phyloP scores from a whole-genome alignment of 2,329 filamentous ascomycete genomes.

The Sporothrix globosa region DNA sequence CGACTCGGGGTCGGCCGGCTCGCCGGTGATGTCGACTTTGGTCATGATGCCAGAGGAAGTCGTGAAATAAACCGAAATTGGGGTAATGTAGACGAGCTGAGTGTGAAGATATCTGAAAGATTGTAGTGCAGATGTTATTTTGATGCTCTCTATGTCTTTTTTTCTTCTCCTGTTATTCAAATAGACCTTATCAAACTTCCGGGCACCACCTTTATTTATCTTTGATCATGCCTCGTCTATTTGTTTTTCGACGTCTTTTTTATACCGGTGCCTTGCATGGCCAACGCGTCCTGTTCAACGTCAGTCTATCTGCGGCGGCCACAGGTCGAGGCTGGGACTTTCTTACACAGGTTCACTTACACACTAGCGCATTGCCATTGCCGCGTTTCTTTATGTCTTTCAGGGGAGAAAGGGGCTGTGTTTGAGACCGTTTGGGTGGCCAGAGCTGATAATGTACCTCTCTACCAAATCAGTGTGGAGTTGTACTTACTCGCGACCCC shows the following conservation, averaged over 20 bases:
- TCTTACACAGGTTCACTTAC: neutral
- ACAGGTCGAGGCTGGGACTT: neutral
- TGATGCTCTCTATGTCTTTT: neutral
- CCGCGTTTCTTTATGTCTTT: neutral
- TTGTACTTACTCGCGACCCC: neutral
- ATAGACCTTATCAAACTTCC: neutral
- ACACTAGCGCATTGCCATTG: conserved; percentile 7
- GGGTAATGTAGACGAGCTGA: neutral
- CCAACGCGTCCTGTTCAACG: conserved; percentile 13
- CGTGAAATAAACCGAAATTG: neutral
- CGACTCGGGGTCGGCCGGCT: conserved; percentile 22
- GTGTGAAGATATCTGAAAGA: neutral
- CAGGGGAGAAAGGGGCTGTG: neutral
- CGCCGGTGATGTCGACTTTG: conserved; percentile 15
- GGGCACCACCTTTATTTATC: neutral
- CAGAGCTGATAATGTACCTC: neutral
- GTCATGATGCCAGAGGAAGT: neutral
- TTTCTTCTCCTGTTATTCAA: neutral
- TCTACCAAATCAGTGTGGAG: neutral
- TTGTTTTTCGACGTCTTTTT: neutral
- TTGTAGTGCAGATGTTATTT: neutral
- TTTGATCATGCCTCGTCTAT: neutral
- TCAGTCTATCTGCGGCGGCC: neutral
- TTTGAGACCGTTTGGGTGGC: neutral
- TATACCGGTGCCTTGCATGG: conserved; percentile 23